Evolutionary conservation across 805 yeast species (phyloP), one percentile per base, ranked within the genome.

Genomic region (Candida silvicultrix): DNA sequence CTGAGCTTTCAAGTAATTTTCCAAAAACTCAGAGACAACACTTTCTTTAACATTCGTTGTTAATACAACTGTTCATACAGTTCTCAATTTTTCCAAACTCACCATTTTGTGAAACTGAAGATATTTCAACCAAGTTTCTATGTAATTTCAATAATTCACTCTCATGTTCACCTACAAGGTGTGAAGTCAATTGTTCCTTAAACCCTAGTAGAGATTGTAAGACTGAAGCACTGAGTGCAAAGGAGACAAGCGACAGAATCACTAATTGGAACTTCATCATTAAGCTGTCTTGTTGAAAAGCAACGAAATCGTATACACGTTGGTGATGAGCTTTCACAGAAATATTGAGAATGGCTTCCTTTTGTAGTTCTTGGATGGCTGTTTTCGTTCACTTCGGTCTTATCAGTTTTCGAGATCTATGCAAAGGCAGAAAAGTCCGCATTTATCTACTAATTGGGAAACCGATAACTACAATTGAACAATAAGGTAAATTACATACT

Each of bases 121-220:
- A 49, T 32, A 50, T 57, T n/a, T 55, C 59, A 12, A 58, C 57
- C 4, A 59, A 49, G 2, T 52, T 50, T 38, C 57, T 59, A 44
- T 59, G 64, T 1, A 59, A 44, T 10, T 54, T 47, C 25, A 59
- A 45, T 14, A 59, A 40, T 22, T 57, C 55, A 43, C 53, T 55
- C 38, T 56, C 56, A 18, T 28, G n/a, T 7, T 8, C 6, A 3
- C 5, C 16, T 15, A 21, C 10, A 4, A 20, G 18, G 4, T 19
- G 25, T 12, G 25, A 4, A 5, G 8, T 12, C 4, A 20, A 21
- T 20, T 37, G 38, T 18, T 32, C 19, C 4, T 5, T n/a, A 15
- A 18, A 5, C 11, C 15, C 23, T 5, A 38, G 16, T 10, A 15
- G 6, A 31, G 18, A 16, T 31, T 28, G 36, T 3, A 40, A 29